Evolutionary conservation across 768 basidiomycete genomes (phyloP), one percentile per base, ranked within the genome.

Genomic region (Strobilomyces confusus): DNA sequence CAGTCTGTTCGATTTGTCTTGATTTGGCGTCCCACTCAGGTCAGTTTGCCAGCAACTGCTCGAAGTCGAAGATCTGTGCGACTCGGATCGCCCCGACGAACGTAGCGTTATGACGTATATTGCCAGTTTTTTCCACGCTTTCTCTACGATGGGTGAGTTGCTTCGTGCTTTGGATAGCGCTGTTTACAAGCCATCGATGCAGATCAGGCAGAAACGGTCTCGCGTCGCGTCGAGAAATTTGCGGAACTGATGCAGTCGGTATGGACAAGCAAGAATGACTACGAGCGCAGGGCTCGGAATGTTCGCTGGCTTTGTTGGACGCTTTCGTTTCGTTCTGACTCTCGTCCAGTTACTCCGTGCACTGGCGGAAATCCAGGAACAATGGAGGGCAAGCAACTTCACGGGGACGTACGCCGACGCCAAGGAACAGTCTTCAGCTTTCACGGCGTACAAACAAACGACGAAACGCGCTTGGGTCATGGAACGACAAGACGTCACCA

Each of bases 71-170:
- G 97, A 99, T 75, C 70, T 99, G 29, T 95, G 92, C 60, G 92
- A 94, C 64, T 82, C 85, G 0, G 75, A 75, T n/a, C 81, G 80
- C 44, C 95, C 95, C 0, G 97, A 99, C 68, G 97, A 99, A 72
- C 85, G 93, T 34, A 92, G 89, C 69, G 91, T 98, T 12, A 98
- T 98, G 92, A 98, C 94, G 5, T 98, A 98, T 60, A 88, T 99
- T 43, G 97, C 97, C 32, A 91, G 91, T 62, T 98, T 80, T 72
- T 99, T 99, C 78, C 97, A 98, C 66, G 95, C 95, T 0, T 99
- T 99, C 69, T 95, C 94, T 0, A 86, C 91, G 0, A 95, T 97
- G 87, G 92, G 95, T 95, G 59, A 47, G 81, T 70, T 13, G 26
- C 33, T 8, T 13, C 41, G 33, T 26, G 45, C n/a, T 45, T 25